phyloP scores from a whole-genome alignment of 306 rosid species.

The Sophora flavescens region DNA sequence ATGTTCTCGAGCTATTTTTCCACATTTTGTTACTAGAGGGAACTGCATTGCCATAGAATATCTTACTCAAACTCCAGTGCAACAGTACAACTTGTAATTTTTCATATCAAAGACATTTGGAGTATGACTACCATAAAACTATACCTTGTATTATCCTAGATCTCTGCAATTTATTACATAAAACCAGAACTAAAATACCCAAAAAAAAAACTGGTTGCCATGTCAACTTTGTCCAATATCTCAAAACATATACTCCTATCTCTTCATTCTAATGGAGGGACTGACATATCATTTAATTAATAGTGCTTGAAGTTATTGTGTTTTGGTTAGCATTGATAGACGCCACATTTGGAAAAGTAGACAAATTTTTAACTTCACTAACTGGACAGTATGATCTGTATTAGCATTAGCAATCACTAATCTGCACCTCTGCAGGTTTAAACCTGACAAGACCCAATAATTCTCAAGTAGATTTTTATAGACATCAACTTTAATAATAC shows the following conservation, averaged over 20 bases:
- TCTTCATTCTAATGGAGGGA: not conserved
- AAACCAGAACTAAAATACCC: not conserved
- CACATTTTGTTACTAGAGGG: slow-evolving; percentile 89
- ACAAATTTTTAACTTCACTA: not conserved
- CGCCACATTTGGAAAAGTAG: not conserved
- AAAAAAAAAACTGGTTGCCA: not conserved
- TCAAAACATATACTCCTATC: slow-evolving; percentile 1
- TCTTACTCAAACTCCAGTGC: slow-evolving; percentile 43
- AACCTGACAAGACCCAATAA: not conserved
- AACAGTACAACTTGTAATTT: slow-evolving; percentile 31
- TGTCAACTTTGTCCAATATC: slow-evolving; percentile 13
- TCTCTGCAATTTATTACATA: not conserved
- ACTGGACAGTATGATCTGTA: not conserved
- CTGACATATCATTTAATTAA: not conserved
- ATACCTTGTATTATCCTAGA: slow-evolving; percentile 14
- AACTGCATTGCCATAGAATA: slow-evolving; percentile 67
- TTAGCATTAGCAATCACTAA: slow-evolving; percentile 15
- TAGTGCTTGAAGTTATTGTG: not conserved
- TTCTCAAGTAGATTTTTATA: not conserved
- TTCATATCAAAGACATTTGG: slow-evolving; percentile 37
- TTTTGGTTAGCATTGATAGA: not conserved
- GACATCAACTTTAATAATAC: slow-evolving; percentile 10
- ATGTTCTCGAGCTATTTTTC: slow-evolving; percentile 65
- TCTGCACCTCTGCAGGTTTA: not conserved
- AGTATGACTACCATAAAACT: slow-evolving; percentile 21